These are phyloP conservation scores for Neophaeococcomyces aloes DNA, from an alignment of 2,329 filamentous ascomycete genomes.

Conservation along the genomic window DNA sequence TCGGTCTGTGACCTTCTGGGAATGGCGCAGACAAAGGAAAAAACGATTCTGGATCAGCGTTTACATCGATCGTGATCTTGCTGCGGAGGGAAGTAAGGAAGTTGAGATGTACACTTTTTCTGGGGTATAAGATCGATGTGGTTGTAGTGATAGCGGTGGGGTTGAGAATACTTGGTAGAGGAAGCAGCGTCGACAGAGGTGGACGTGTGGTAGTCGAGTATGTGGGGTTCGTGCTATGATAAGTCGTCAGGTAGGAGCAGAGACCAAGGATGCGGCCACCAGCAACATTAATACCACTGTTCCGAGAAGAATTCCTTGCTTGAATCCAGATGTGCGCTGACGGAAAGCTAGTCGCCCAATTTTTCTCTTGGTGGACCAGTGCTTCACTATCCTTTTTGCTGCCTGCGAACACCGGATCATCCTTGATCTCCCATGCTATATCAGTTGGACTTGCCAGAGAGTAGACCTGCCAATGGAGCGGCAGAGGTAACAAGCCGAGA, in stretches of 20 bases:
- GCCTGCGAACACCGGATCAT: neutral
- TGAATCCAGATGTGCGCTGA: slow-evolving; percentile 7
- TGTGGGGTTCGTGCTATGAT: neutral
- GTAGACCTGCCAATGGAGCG: slow-evolving; percentile 7
- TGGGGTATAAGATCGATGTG: neutral
- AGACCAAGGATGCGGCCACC: slow-evolving; percentile 4
- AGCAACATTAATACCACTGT: neutral
- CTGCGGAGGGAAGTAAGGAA: slow-evolving; percentile 19
- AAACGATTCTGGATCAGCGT: neutral
- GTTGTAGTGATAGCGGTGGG: neutral
- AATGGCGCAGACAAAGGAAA: slow-evolving; percentile 1
- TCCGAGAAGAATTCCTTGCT: neutral
- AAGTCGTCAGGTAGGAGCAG: neutral
- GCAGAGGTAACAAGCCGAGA: slow-evolving; percentile 1
- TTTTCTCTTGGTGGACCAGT: slow-evolving; percentile 8
- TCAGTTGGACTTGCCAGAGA: slow-evolving; percentile 1
- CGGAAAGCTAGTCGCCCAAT: slow-evolving; percentile 7
- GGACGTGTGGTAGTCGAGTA: neutral
- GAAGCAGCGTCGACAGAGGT: neutral
- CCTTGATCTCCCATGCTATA: neutral
- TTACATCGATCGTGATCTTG: neutral
- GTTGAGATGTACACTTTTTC: slow-evolving; percentile 7
- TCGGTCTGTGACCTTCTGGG: neutral
- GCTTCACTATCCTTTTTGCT: neutral
- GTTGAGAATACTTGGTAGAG: neutral